phyloP scores from a whole-genome alignment of 805 yeast species.

The Candida sonorensis region DNA sequence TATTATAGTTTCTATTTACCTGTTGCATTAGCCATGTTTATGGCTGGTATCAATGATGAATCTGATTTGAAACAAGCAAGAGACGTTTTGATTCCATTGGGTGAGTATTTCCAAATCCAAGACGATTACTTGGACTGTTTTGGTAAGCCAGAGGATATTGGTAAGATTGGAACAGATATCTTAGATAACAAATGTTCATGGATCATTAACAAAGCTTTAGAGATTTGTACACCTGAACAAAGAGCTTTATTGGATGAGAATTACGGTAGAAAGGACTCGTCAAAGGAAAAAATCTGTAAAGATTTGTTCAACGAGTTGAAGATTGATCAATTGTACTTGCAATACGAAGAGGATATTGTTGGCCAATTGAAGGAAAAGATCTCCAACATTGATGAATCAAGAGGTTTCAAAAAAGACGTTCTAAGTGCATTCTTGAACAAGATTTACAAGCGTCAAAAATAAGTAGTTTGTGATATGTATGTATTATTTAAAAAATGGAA shows the following conservation, averaged over 20 bases:
- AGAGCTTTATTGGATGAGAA: constrained; percentile 75
- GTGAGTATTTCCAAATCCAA: constrained; percentile 98
- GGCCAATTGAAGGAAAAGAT: constrained; percentile 58
- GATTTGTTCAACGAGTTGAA: constrained; percentile 66
- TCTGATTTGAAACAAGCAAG: constrained; percentile 80
- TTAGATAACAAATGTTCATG: constrained; percentile 98
- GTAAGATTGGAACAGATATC: constrained; percentile 98
- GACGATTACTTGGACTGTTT: constrained; percentile 96
- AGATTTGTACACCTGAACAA: constrained; percentile 72
- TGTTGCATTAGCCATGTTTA: constrained; percentile 92
- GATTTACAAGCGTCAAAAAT: constrained; percentile 91
- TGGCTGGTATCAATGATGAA: constrained; percentile 70
- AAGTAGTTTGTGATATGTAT: constrained; percentile 14
- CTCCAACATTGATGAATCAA: constrained; percentile 70
- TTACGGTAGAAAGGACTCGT: constrained; percentile 79
- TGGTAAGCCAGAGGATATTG: constrained; percentile 95
- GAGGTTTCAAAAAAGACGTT: constrained; percentile 91
- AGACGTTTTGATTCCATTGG: constrained; percentile 86
- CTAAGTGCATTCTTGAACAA: constrained; percentile 78
- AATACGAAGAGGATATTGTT: constrained; percentile 79
- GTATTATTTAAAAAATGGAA: no score
- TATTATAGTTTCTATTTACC: constrained; percentile 96
- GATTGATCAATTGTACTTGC: constrained; percentile 61
- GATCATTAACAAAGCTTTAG: constrained; percentile 90
- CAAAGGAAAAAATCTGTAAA: constrained; percentile 63